A percentile compares a stretch with the other conserved stretches of the same genome.
These are phyloP conservation scores for Grosmannia huntii DNA, from an alignment of 2,329 filamentous ascomycete genomes.

Conservation along the genomic window DNA sequence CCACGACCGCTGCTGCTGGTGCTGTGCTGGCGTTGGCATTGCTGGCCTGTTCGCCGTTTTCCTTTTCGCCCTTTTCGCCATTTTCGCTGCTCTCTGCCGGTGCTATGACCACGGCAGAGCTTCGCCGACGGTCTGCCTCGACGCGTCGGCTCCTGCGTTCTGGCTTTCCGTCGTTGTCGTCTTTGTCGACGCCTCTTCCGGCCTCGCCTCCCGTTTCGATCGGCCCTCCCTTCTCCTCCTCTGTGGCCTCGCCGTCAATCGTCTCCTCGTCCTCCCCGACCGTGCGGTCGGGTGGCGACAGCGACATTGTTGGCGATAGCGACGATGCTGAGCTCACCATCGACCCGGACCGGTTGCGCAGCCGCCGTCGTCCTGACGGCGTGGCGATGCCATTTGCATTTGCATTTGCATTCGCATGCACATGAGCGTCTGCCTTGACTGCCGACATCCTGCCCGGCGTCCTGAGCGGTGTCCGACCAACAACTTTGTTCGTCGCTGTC, in stretches of 20 bases:
- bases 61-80: not conserved
- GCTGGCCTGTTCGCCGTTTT: not conserved
- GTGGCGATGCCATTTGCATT: not conserved
- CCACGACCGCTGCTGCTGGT: not conserved
- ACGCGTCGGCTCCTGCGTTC: not conserved
- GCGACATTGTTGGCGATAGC: constrained; percentile 20
- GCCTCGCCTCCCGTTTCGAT: not conserved
- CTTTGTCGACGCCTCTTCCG: not conserved
- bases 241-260: not conserved
- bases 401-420: not conserved
- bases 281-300: constrained; percentile 14
- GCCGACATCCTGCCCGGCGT: constrained; percentile 8
- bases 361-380: not conserved
- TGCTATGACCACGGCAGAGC: not conserved
- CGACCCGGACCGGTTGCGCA: constrained; percentile 12
- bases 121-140: not conserved
- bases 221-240: not conserved
- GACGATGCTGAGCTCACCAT: constrained; percentile 17
- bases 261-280: not conserved
- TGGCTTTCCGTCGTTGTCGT: not conserved
- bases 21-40: not conserved
- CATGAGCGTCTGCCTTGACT: not conserved
- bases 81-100: not conserved
- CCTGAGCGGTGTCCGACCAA: not conserved
- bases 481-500: not conserved